phyloP scores from a whole-genome alignment of 106 monocot species.

The Phalaenopsis equestris region DNA sequence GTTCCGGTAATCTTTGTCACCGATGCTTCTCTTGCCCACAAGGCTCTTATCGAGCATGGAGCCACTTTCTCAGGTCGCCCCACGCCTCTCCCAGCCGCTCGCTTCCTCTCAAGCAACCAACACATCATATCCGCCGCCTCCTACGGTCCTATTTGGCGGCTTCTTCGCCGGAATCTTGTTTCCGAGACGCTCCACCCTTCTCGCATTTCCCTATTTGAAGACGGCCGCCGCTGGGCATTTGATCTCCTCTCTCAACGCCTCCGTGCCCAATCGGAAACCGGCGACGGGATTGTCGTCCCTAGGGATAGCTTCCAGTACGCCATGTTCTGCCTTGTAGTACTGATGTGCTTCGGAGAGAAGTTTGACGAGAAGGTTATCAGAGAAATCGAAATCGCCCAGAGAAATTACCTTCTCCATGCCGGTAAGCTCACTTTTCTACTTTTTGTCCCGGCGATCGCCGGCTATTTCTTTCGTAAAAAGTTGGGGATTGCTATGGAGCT shows the following conservation, averaged over 20 bases:
- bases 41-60: slow-evolving; percentile 3
- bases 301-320: slow-evolving; percentile 7
- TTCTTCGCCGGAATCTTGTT: slow-evolving; percentile 10
- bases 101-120: slow-evolving; percentile 1
- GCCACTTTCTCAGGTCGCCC: slow-evolving; percentile 6
- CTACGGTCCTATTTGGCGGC: slow-evolving; percentile 10
- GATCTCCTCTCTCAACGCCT: neutral
- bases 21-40: slow-evolving; percentile 4
- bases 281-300: neutral
- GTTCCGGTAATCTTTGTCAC: slow-evolving; percentile 1
- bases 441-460: neutral
- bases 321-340: slow-evolving; percentile 2
- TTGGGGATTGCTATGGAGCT: neutral
- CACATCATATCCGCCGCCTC: neutral
- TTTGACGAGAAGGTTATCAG: slow-evolving; percentile 4
- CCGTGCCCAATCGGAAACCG: neutral
- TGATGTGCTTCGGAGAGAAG: slow-evolving; percentile 14
- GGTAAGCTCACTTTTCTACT: neutral
- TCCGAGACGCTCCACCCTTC: slow-evolving; percentile 10
- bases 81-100: neutral
- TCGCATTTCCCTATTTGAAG: neutral
- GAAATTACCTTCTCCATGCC: neutral
- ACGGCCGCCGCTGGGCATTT: slow-evolving; percentile 8
- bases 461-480: neutral
- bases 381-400: neutral